Base-by-base conservation (phyloP, 2,329 filamentous ascomycete genomes). In the Botrytis cinerea region DNA sequence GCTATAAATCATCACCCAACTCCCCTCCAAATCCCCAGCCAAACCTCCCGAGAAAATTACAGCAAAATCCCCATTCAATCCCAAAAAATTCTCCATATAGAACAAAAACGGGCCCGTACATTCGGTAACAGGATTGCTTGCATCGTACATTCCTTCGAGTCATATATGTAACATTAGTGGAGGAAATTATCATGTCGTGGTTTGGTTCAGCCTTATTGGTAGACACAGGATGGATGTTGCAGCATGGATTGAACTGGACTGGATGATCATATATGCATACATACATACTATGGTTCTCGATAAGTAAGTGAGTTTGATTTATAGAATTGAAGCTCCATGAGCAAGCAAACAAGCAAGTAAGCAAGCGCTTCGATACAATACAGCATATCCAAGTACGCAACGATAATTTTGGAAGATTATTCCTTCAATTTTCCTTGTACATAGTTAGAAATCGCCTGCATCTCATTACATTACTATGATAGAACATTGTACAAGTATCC, bases 81-180 rank as follows among this genome's bases (percentile, higher is more conserved):
- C 12, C 48, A 12, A 14, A 51, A 51, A 7, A 0, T 51, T 51
- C 18, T n/a, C 25, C 14, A 40, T 20, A 22, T 20, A 35, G 46
- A 25, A 54, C 25, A 32, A 25, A 54, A 54, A 40, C 64, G 64
- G 46, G 5, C 38, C 64, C 64, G 64, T 54, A 67, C 46, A 22
- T 54, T 67, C 8, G 64, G 64, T 67, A 67, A 22, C 0, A 67
- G 64, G 46, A 54, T 40, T 9, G 28, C 14, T 54, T 9, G 28
- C 14, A 12, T 54, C 32, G 32, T 54, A 28, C 46, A 38, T 54
- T 54, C 64, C 64, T 67, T 67, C 64, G 64, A 67, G 18, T 28
- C 35, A n/a, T 57, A 48, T 40, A 43, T 57, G 64, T 40, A 32
- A 54, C 22, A 22, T 25, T 16, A 16, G 10, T n/a, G 32, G 28